Percentiles rank a stretch among this genome's conserved stretches.
Conservation (phyloP, 139 green algal genomes). For the Choricystis sp. region DNA sequence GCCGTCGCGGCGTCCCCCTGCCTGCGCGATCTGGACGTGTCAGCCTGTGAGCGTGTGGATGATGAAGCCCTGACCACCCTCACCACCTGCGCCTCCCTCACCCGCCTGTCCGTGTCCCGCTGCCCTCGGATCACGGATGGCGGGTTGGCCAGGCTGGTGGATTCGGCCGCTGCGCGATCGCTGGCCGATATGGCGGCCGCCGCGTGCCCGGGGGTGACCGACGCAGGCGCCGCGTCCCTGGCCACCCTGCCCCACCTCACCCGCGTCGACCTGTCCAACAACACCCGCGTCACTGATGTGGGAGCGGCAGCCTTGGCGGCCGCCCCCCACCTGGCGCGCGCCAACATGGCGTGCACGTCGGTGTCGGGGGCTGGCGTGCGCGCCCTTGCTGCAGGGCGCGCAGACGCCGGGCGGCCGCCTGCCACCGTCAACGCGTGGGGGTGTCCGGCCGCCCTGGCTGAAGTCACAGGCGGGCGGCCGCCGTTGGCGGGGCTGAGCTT, state of each 20-base stretch:
- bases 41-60: slow-evolving; percentile 4
- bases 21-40: slow-evolving; percentile 8
- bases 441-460: no score
- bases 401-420: no score
- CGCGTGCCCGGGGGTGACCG: not conserved
- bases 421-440: no score
- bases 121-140: slow-evolving; percentile 5
- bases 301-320: no score
- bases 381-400: no score
- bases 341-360: no score
- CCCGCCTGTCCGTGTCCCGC: slow-evolving; percentile 3
- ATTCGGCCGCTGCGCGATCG: not conserved
- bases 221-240: not conserved
- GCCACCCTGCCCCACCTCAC: not conserved
- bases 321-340: no score
- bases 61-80: slow-evolving; percentile 1
- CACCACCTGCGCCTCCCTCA: not conserved
- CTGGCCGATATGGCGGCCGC: not conserved
- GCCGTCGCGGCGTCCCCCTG: not conserved
- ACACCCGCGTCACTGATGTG: no score
- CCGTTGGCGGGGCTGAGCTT: no score
- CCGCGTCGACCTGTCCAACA: not conserved
- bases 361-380: no score
- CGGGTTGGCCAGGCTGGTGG: not conserved
- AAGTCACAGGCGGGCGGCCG: no score